These are phyloP conservation scores for Eimeria nieschulzi DNA, from an alignment of 169 alveolate species.

Conservation along the genomic window DNA sequence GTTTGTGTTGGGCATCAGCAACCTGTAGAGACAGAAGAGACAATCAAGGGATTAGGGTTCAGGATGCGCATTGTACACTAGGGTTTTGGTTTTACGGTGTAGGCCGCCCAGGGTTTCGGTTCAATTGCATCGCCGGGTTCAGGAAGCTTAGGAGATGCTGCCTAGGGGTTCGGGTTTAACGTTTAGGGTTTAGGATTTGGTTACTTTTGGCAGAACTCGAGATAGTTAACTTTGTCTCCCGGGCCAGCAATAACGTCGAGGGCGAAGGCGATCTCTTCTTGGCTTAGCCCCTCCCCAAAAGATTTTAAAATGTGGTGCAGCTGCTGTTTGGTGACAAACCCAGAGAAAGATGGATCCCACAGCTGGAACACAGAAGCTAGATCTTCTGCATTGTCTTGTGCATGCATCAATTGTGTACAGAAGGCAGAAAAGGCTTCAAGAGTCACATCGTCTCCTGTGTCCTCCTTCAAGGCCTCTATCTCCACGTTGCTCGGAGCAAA, in stretches of 20 bases:
- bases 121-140: no score
- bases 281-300: background rate
- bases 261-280: background rate
- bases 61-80: no score
- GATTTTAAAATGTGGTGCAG: background rate
- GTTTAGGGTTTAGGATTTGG: no score
- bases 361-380: background rate
- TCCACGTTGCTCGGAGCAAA: background rate
- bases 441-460: background rate
- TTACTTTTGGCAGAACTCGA: background rate
- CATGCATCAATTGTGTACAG: background rate
- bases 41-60: no score
- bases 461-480: background rate
- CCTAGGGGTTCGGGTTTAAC: no score
- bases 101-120: no score
- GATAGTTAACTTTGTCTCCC: background rate
- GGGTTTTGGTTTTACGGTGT: no score
- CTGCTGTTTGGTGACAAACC: constrained; percentile 2
- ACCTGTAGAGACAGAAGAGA: no score
- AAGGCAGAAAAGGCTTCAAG: background rate
- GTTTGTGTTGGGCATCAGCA: no score
- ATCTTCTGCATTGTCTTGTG: background rate
- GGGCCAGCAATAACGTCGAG: background rate
- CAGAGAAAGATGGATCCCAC: background rate
- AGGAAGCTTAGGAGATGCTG: no score